A percentile compares a stretch with the other conserved stretches of the same genome.
phyloP scores from a whole-genome alignment of 805 yeast genomes.

The Clavispora phyllophila region DNA sequence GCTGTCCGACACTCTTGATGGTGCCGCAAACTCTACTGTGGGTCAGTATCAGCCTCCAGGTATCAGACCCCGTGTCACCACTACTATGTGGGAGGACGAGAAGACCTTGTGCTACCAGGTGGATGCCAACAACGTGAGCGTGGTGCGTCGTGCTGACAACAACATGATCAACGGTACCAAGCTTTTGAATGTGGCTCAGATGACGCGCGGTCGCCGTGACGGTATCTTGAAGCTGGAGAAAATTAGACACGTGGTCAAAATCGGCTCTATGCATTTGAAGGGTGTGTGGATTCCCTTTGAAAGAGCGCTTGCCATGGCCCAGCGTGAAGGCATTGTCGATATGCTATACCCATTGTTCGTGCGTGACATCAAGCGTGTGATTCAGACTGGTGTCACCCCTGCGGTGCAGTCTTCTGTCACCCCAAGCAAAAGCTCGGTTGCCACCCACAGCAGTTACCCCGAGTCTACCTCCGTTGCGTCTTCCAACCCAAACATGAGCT shows the following conservation, averaged over 20 bases:
- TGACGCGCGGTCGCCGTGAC: conserved; percentile 84
- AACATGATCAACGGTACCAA: conserved; percentile 86
- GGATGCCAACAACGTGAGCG: conserved; percentile 75
- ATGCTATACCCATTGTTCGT: conserved; percentile 38
- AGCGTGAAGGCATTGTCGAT: conserved; percentile 57
- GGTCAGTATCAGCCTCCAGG: conserved; percentile 46
- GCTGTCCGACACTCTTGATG: conserved; percentile 12
- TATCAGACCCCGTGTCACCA: conserved; percentile 61
- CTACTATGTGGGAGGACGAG: conserved; percentile 91
- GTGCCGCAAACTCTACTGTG: conserved; percentile 24
- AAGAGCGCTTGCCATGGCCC: conserved; percentile 76
- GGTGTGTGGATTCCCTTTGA: conserved; percentile 92
- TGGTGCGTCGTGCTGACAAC: conserved; percentile 79
- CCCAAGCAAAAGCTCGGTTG: conserved; percentile 3
- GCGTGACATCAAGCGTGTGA: conserved; percentile 60
- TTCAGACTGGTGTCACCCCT: conserved; percentile 43
- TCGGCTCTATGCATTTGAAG: conserved; percentile 82
- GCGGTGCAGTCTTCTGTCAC: conserved; percentile 10
- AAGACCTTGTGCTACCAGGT: conserved; percentile 81
- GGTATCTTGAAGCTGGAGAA: conserved; percentile 77
- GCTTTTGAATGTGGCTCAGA: conserved; percentile 74
- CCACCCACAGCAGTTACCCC: conserved; percentile 2
- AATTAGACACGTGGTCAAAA: conserved; percentile 73
- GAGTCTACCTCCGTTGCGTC: conserved; percentile 3
- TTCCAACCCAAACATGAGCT: conserved; percentile 6